Evolutionary conservation across 2,329 filamentous ascomycete genomes (phyloP), one percentile per base, ranked within the genome.

Genomic region (Claviceps quebecensis): DNA sequence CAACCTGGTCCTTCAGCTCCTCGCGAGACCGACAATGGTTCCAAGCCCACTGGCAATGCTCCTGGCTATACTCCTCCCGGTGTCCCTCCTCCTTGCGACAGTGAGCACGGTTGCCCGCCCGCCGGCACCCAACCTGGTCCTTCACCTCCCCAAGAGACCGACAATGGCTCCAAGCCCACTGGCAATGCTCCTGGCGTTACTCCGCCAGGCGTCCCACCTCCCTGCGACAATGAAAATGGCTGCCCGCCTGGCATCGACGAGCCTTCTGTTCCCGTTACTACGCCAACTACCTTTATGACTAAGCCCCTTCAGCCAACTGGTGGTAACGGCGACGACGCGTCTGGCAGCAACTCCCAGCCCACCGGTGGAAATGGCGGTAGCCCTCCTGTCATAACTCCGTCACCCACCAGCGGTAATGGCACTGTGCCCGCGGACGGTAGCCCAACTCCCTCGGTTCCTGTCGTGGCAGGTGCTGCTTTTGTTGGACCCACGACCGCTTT

Each of bases 401-500:
- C 36, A 16, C 41, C 51, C 2, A 43, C 17, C 26, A 45, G 45
- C 23, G 50, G 50, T 5, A 52, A 44, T 39, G 45, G 50, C 13
- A 26, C 14, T 39, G 38, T 34, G 6, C 37, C 37, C 16, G 6
- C 37, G 16, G 37, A n/a, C 3, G 37, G 37, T 16, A 16, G 2
- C 37, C 14, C 37, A n/a, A 14, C 11, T 5, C 5, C 37, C 37
- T n/a, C 14, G 2, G 14, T 14, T 17, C 39, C 37, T 19, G 36
- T 34, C 13, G 50, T 45, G 22, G 52, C 52, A 14, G 52, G 48
- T 11, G 49, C 45, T 23, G 48, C 29, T 22, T 48, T 40, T 14
- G 45, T 50, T 3, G 41, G 48, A 9, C 52, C 52, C 2, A 26
- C 40, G 36, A 37, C 19, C 17, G 52, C 49, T 41, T 47, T 53